Percentiles rank a stretch among this genome's conserved stretches.
Conservation (phyloP, 2,329 filamentous ascomycete genomes). For the Teratosphaeria viscida region DNA sequence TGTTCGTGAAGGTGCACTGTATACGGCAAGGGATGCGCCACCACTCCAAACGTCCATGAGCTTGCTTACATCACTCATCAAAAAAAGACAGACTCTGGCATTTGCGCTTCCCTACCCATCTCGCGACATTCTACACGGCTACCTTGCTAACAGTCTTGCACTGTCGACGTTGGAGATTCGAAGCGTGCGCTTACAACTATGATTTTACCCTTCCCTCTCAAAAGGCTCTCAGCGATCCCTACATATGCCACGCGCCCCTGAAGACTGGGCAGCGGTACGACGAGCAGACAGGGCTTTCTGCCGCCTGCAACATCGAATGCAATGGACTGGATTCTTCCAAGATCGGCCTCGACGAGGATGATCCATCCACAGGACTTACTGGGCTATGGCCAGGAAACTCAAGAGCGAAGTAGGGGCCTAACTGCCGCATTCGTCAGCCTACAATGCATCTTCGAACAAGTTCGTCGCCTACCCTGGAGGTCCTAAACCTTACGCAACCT, state of each 20-base stretch:
- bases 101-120: neutral
- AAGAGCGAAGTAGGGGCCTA: constrained; percentile 30
- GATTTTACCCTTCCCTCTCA: neutral
- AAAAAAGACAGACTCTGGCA: neutral
- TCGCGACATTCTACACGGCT: neutral
- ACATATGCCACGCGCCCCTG: constrained; percentile 44
- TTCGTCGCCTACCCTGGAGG: constrained; percentile 33
- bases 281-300: constrained; percentile 46
- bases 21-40: neutral
- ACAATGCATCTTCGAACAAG: constrained; percentile 42
- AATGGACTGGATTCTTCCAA: constrained; percentile 45
- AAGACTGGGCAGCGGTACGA: constrained; percentile 44
- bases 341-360: constrained; percentile 53
- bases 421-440: constrained; percentile 17
- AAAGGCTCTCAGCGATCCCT: constrained; percentile 34
- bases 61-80: neutral
- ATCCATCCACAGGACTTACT: constrained; percentile 50
- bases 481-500: constrained; percentile 24
- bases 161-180: neutral
- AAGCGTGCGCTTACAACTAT: neutral
- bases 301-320: constrained; percentile 48
- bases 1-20: no score
- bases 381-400: constrained; percentile 43
- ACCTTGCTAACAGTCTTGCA: neutral
- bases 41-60: neutral